phyloP scores from a whole-genome alignment of 2,329 filamentous ascomycete species.

The Stachybotrys chlorohalonatus region DNA sequence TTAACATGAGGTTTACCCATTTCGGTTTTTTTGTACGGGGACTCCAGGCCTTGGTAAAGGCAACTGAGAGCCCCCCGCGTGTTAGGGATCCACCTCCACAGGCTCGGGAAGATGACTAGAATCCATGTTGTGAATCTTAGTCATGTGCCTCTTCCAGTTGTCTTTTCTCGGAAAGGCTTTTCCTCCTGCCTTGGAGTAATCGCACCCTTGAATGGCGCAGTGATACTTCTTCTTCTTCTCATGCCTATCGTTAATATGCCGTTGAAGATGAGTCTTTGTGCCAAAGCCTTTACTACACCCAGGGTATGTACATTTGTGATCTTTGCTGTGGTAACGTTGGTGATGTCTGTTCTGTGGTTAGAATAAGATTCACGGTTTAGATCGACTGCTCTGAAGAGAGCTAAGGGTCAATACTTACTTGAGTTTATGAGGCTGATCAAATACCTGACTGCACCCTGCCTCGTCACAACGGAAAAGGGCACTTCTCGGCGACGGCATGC shows the following conservation, averaged over 20 bases:
- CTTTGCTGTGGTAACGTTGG: slow-evolving; percentile 50
- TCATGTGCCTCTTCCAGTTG: slow-evolving; percentile 55
- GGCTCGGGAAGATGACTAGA: slow-evolving; percentile 29
- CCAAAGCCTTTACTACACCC: slow-evolving; percentile 48
- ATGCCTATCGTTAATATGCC: slow-evolving; percentile 54
- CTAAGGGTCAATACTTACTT: slow-evolving; percentile 32
- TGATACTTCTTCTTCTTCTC: slow-evolving; percentile 51
- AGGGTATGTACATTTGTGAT: slow-evolving; percentile 45
- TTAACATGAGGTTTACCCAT: neutral
- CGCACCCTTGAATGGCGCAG: slow-evolving; percentile 43
- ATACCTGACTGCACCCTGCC: slow-evolving; percentile 29
- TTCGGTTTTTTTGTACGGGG: neutral
- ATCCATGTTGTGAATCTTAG: slow-evolving; percentile 45
- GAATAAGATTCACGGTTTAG: neutral
- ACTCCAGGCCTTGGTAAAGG: neutral
- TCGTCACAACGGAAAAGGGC: slow-evolving; percentile 24
- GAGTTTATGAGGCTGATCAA: slow-evolving; percentile 51
- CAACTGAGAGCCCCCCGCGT: slow-evolving; percentile 12
- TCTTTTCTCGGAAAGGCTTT: slow-evolving; percentile 54
- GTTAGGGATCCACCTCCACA: slow-evolving; percentile 27
- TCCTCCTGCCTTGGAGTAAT: slow-evolving; percentile 46
- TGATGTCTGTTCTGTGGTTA: slow-evolving; percentile 35
- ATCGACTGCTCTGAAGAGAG: neutral
- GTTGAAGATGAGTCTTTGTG: slow-evolving; percentile 52
- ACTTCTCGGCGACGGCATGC: slow-evolving; percentile 17